phyloP scores from a whole-genome alignment of 2,329 filamentous ascomycete species.

The Sporothrix brunneoviolacea region DNA sequence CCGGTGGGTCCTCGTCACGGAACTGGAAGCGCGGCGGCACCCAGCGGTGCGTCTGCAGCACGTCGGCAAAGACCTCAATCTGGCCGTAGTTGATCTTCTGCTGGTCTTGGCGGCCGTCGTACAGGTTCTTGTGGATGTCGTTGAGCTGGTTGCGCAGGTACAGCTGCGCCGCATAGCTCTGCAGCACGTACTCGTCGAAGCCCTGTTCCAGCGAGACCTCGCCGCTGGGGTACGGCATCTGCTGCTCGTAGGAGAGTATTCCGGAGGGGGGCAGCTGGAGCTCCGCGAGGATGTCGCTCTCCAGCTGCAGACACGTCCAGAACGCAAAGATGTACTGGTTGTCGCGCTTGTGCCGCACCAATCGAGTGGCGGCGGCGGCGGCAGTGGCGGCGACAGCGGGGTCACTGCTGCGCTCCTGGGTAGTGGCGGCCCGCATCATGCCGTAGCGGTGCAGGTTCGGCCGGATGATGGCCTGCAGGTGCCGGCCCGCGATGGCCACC shows the following conservation, averaged over 20 bases:
- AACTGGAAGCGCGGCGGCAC: conserved; percentile 48
- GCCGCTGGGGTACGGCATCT: conserved; percentile 61
- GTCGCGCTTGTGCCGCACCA: conserved; percentile 39
- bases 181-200: conserved; percentile 42
- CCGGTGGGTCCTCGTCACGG: conserved; percentile 55
- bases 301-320: conserved; percentile 78
- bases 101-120: conserved; percentile 29
- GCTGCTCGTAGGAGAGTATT: conserved; percentile 54
- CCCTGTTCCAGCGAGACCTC: conserved; percentile 36
- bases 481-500: conserved; percentile 50
- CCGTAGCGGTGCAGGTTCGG: conserved; percentile 44
- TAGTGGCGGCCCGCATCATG: conserved; percentile 28
- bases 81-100: conserved; percentile 32
- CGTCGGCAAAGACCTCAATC: conserved; percentile 35
- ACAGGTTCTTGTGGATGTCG: conserved; percentile 52
- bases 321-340: conserved; percentile 71
- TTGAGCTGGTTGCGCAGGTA: conserved; percentile 60
- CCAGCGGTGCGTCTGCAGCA: conserved; percentile 31
- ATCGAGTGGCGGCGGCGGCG: neutral
- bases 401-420: no score
- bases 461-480: conserved; percentile 66
- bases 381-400: conserved; percentile 14
- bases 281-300: conserved; percentile 84
- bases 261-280: conserved; percentile 57
- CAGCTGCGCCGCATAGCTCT: conserved; percentile 57